Conservation (phyloP, 2,329 filamentous ascomycete genomes). For the Penicillium sp. region DNA sequence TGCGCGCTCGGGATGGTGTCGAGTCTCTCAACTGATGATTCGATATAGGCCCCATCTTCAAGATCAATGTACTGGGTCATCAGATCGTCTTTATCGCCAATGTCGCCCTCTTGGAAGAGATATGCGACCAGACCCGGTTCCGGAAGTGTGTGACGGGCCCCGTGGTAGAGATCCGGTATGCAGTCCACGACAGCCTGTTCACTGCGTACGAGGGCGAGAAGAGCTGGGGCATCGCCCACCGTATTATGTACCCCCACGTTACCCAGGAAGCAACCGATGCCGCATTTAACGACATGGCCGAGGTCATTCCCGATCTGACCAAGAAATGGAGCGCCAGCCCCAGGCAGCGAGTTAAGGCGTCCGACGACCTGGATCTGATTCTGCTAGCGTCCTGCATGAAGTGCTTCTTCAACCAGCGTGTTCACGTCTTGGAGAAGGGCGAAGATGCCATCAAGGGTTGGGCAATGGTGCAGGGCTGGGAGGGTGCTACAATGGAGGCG, state of each 20-base stretch:
- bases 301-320: conserved; percentile 46
- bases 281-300: conserved; percentile 47
- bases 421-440: conserved; percentile 45
- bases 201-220: conserved; percentile 49
- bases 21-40: neutral
- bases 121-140: conserved; percentile 64
- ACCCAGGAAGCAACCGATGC: conserved; percentile 37
- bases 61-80: conserved; percentile 47
- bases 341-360: conserved; percentile 38
- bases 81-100: conserved; percentile 51
- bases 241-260: conserved; percentile 44
- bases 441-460: conserved; percentile 42
- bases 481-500: conserved; percentile 52
- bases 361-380: conserved; percentile 50
- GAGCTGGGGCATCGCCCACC: conserved; percentile 62
- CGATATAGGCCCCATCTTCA: conserved; percentile 55
- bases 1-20: neutral
- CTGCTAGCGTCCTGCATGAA: conserved; percentile 49
- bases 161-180: conserved; percentile 55
- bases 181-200: conserved; percentile 63
- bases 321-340: conserved; percentile 44
- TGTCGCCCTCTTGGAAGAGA: conserved; percentile 57
- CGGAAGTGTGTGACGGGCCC: conserved; percentile 48
- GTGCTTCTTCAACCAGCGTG: conserved; percentile 48
- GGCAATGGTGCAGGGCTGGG: conserved; percentile 47